Evolutionary conservation across 2,329 filamentous ascomycete genomes (phyloP).

Genomic region (Malbranchea zuffiana): DNA sequence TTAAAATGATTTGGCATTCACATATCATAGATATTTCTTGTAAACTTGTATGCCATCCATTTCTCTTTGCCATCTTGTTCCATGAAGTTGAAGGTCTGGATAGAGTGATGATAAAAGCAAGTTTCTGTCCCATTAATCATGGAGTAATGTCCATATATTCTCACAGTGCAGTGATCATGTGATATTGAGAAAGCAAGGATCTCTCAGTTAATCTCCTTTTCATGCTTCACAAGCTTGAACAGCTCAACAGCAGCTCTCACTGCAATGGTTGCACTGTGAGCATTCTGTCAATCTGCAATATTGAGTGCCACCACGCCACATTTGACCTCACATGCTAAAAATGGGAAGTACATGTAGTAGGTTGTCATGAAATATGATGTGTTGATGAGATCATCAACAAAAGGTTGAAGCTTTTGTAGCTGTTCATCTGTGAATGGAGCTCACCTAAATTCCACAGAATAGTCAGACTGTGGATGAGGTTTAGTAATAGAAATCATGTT

Average conservation of each 20-base stretch:
- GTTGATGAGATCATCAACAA: conserved; percentile 19
- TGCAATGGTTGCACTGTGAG: conserved; percentile 23
- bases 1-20: conserved; percentile 23
- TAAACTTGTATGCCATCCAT: conserved; percentile 31
- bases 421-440: conserved; percentile 36
- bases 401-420: conserved; percentile 32
- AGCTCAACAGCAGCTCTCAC: conserved; percentile 27
- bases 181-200: conserved; percentile 38
- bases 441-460: conserved; percentile 33
- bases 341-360: conserved; percentile 42
- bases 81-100: conserved; percentile 27
- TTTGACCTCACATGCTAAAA: conserved; percentile 41
- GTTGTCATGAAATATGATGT: conserved; percentile 35
- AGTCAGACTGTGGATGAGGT: conserved; percentile 36
- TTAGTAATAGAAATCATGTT: conserved; percentile 30
- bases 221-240: conserved; percentile 25
- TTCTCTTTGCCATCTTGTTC: conserved; percentile 26
- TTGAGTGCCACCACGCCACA: conserved; percentile 26
- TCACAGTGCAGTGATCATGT: conserved; percentile 23
- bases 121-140: conserved; percentile 24
- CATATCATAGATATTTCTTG: conserved; percentile 28
- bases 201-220: conserved; percentile 30
- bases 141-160: conserved; percentile 36
- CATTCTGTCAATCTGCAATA: conserved; percentile 23
- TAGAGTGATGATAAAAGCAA: conserved; percentile 32